Conservation (phyloP, 345 rosid species). For the Ailanthus altissimus region DNA sequence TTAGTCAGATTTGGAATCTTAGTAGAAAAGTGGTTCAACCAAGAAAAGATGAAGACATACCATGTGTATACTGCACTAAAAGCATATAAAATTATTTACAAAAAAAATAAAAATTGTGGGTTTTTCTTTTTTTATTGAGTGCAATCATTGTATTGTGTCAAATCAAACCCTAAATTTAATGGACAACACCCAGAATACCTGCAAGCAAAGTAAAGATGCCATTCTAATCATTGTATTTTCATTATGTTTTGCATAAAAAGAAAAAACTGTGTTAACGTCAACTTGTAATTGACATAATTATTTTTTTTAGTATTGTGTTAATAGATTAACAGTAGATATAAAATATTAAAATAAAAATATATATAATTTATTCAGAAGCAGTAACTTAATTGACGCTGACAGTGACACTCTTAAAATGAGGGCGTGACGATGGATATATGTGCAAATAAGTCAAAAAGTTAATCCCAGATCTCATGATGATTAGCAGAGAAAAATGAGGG, state of each 20-base stretch:
- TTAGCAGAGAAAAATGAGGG: background rate
- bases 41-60: background rate
- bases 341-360: too few relatives aligned
- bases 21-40: background rate
- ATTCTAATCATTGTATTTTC: background rate
- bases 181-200: background rate
- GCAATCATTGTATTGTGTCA: background rate
- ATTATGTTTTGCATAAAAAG: background rate
- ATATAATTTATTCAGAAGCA: too few relatives aligned
- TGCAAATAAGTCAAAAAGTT: constrained; percentile 7
- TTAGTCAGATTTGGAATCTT: background rate
- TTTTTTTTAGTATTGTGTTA: too few relatives aligned
- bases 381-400: too few relatives aligned
- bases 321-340: too few relatives aligned
- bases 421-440: too few relatives aligned
- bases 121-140: background rate
- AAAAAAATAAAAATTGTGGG: background rate
- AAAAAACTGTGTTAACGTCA: too few relatives aligned
- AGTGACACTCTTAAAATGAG: too few relatives aligned
- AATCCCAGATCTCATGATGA: background rate
- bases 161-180: background rate
- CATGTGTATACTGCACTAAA: background rate
- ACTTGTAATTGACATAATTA: too few relatives aligned
- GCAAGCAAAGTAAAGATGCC: background rate
- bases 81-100: background rate